Percentiles rank a stretch among this genome's conserved stretches.
These are phyloP conservation scores for Syzygium grande DNA, from an alignment of 345 rosid genomes.

Conservation along the genomic window DNA sequence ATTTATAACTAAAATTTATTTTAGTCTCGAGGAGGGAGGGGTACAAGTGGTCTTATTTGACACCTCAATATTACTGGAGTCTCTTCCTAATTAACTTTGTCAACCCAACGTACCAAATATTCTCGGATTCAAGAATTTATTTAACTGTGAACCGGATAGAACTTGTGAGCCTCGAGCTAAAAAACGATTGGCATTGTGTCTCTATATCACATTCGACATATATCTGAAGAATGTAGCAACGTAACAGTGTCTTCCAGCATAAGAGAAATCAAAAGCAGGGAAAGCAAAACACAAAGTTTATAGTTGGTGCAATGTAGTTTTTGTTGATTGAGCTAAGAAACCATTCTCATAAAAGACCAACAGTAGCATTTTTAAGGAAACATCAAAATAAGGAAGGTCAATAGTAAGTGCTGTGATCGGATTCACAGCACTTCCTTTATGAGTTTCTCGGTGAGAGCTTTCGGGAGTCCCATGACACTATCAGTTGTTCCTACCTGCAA, in stretches of 20 bases:
- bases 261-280: background rate
- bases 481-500: constrained; percentile 83
- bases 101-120: background rate
- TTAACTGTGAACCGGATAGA: background rate
- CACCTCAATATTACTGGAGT: background rate
- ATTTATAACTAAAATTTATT: background rate
- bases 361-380: background rate
- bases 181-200: background rate
- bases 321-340: background rate
- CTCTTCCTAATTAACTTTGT: background rate
- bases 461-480: constrained; percentile 93
- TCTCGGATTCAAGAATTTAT: background rate
- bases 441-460: constrained; percentile 58
- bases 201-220: background rate
- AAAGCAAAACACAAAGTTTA: background rate
- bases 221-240: background rate
- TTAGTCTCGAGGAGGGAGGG: background rate
- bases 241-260: background rate
- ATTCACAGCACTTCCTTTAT: constrained; percentile 40
- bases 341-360: background rate
- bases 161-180: background rate
- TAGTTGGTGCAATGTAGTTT: background rate
- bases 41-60: background rate
- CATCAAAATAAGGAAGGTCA: background rate
- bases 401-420: background rate